These are phyloP conservation scores for Rubus parviflorus DNA, from an alignment of 306 rosid species.

Conservation along the genomic window DNA sequence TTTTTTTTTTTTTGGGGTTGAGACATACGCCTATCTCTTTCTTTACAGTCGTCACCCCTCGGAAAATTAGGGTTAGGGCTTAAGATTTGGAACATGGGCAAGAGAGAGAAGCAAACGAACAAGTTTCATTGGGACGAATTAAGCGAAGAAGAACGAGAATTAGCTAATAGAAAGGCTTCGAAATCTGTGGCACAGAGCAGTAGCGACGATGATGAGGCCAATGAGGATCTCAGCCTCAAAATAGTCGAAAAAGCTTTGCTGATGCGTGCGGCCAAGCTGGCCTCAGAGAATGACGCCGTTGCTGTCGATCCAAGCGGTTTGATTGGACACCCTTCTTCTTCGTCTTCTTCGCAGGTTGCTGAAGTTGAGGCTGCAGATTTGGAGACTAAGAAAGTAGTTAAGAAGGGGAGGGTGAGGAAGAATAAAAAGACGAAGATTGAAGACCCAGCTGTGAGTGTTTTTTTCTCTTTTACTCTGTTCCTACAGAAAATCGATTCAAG, in stretches of 20 bases:
- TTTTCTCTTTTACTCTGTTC: background rate
- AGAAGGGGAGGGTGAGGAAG: slow-evolving; percentile 32
- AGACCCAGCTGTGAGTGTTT: slow-evolving; percentile 45
- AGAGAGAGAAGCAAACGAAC: slow-evolving; percentile 41
- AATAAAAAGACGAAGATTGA: slow-evolving; percentile 37
- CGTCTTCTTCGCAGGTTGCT: slow-evolving; percentile 21
- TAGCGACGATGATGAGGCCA: slow-evolving; percentile 69
- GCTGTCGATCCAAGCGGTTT: background rate
- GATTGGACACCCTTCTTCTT: slow-evolving; percentile 8
- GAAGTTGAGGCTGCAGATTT: slow-evolving; percentile 13
- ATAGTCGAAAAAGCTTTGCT: slow-evolving; percentile 57
- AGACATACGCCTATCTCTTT: no score
- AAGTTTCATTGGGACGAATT: slow-evolving; percentile 35
- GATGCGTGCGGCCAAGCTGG: slow-evolving; percentile 44
- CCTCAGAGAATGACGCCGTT: slow-evolving; percentile 15
- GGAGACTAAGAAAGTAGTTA: slow-evolving; percentile 22
- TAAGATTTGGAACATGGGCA: slow-evolving; percentile 35
- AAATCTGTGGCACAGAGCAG: slow-evolving; percentile 30
- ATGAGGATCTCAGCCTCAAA: slow-evolving; percentile 70
- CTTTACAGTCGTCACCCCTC: no score
- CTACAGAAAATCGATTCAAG: slow-evolving; percentile 4
- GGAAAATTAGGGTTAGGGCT: background rate
- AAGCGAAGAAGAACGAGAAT: slow-evolving; percentile 24
- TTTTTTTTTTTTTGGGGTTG: no score
- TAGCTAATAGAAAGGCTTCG: slow-evolving; percentile 6